phyloP scores from a whole-genome alignment of 2,329 filamentous ascomycete genomes.

The Amylocarpus encephaloides region DNA sequence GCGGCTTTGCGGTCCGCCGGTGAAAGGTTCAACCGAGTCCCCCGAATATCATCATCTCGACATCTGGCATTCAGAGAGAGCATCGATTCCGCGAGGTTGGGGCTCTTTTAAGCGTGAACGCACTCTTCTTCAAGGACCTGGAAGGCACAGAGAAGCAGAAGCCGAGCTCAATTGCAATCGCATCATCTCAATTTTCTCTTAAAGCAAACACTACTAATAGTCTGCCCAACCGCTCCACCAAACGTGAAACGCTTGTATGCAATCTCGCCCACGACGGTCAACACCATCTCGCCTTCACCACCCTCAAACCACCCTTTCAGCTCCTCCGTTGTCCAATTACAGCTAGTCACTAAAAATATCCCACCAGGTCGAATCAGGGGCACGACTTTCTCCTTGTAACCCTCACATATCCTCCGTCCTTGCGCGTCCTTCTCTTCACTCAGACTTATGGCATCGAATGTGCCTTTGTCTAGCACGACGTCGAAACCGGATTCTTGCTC shows the following conservation, averaged over 20 bases:
- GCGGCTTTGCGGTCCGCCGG: neutral
- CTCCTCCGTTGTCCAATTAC: constrained; percentile 96
- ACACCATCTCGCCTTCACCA: constrained; percentile 15
- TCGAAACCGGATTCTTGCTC: constrained; percentile 57
- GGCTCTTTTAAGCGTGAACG: no score
- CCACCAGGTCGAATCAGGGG: constrained; percentile 64
- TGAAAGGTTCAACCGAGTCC: neutral
- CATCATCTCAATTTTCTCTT: constrained; percentile 34
- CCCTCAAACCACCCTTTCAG: constrained; percentile 70
- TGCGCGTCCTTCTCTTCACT: constrained; percentile 46
- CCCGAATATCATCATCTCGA: neutral
- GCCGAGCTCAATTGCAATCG: no score
- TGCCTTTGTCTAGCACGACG: constrained; percentile 94
- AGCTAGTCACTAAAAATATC: constrained; percentile 82
- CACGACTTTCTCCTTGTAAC: constrained; percentile 65
- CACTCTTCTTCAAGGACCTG: no score
- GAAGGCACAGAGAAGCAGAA: no score
- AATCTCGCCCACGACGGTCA: constrained; percentile 57
- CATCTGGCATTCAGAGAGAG: neutral
- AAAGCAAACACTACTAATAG: constrained; percentile 83
- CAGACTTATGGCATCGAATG: constrained; percentile 91
- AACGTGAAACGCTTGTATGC: constrained; percentile 85
- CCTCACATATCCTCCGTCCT: constrained; percentile 62
- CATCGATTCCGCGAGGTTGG: no score
- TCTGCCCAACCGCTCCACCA: constrained; percentile 81